phyloP scores from a whole-genome alignment of 1,284 basidiomycete species.

The Microstroma glucosiphilum region DNA sequence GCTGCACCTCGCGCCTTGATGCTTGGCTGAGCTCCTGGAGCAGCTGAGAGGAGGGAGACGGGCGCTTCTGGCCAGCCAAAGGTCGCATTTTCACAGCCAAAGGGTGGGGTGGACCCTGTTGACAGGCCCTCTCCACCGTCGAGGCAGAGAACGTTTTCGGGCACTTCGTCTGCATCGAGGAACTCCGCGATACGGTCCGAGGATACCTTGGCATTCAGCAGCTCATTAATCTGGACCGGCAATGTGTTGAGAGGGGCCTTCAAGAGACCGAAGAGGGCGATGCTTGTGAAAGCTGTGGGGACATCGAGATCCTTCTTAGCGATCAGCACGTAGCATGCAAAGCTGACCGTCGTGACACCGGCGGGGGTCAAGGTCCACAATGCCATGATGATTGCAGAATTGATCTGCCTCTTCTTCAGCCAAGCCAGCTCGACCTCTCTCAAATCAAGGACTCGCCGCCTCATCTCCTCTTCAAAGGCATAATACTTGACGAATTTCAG shows the following conservation, averaged over 20 bases:
- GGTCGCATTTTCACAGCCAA: slow-evolving; percentile 3
- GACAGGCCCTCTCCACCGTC: neutral
- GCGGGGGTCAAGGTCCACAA: slow-evolving; percentile 22
- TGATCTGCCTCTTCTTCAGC: slow-evolving; percentile 1
- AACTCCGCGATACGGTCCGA: slow-evolving; percentile 5
- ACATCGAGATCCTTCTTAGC: slow-evolving; percentile 21
- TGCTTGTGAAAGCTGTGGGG: slow-evolving; percentile 26
- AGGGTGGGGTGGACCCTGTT: neutral
- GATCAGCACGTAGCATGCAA: slow-evolving; percentile 22
- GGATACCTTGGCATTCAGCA: slow-evolving; percentile 6
- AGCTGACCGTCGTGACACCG: slow-evolving; percentile 25
- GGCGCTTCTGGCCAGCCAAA: slow-evolving; percentile 2
- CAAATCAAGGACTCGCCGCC: slow-evolving; percentile 16
- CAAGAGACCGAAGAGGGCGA: slow-evolving; percentile 19
- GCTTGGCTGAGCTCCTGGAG: neutral
- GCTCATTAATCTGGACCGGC: neutral
- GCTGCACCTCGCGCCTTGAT: neutral
- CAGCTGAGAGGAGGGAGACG: neutral
- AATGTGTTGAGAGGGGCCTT: slow-evolving; percentile 11
- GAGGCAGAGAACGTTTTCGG: neutral
- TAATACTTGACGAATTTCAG: slow-evolving; percentile 40
- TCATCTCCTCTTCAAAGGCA: slow-evolving; percentile 30
- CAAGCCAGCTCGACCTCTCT: slow-evolving; percentile 21
- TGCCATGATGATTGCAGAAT: slow-evolving; percentile 11
- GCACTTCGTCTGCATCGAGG: slow-evolving; percentile 1